Evolutionary conservation across 495 filamentous ascomycete species (phyloP), one percentile per base, ranked within the genome.

Genomic region (Aspergillus baeticus): DNA sequence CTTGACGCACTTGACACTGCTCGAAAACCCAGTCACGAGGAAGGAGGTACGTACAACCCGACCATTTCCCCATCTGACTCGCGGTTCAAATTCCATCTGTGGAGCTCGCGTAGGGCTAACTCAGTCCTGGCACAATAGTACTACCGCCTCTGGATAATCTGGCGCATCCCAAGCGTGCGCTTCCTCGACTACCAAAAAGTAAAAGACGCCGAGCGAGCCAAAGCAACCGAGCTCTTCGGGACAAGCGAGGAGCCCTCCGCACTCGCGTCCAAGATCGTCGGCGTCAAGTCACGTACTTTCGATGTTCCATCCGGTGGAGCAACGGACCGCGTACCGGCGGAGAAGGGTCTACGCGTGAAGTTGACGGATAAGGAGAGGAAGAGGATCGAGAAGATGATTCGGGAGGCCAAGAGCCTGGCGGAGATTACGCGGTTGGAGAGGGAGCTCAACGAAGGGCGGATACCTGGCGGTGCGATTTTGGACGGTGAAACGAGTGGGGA

Each of bases 111-210:
- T 39, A n/a, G 41, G 18, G n/a, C 42, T 45, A n/a, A 45, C 42
- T 8, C 3, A 35, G n/a, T n/a, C 8, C 15, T 49, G 11, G 11
- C 5, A 1, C 8, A 33, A 13, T 66, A 97, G 94, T 71, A 98
- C 70, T 99, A 97, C 73, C 85, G 94, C 14, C 86, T 86, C 71
- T 99, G 89, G 88, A 73, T 96, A 35, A 83, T 99, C 64, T 97
- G 88, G 89, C 82, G 87, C 42, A 87, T 86, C 62, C 91, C 92
- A 4, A 79, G 77, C 18, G 83, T 99, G 21, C 87, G 92, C 34
- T 96, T 96, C 77, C 79, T 99, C 42, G 95, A 99, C 75, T 97
- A 91, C 70, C 81, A 84, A 51, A 95, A 94, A 73, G 90, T 98
- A 29, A 95, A 90, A 67, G 83, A 92, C 44, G 84, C 77, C 2